A percentile compares a stretch with the other conserved stretches of the same genome.
phyloP scores from a whole-genome alignment of 306 rosid genomes.

The Trichosanthes cucumerina region DNA sequence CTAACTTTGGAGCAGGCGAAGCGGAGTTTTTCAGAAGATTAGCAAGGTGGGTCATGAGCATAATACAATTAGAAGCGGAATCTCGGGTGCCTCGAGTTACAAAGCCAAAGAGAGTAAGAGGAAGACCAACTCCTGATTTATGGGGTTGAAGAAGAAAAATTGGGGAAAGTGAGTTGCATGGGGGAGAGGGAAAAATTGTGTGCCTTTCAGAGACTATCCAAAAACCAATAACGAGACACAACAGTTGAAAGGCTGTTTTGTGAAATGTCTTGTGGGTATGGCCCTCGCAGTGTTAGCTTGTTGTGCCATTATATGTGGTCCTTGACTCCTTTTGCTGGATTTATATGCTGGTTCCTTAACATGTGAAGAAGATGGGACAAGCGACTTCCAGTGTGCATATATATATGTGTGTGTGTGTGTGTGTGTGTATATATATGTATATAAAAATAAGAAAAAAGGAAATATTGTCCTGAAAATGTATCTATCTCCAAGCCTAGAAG shows the following conservation, averaged over 20 bases:
- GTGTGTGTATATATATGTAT: background rate
- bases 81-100: background rate
- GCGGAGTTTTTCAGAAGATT: background rate
- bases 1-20: background rate
- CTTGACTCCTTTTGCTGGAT: conserved; percentile 14
- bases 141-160: background rate
- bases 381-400: conserved; percentile 4
- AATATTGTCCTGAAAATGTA: background rate
- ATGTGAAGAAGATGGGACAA: conserved; percentile 31
- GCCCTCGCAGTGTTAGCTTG: conserved; percentile 11
- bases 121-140: background rate
- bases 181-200: background rate
- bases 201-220: conserved; percentile 20
- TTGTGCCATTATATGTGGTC: conserved; percentile 8
- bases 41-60: background rate
- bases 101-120: background rate
- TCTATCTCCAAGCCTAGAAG: background rate
- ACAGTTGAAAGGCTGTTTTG: conserved; percentile 18
- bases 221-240: conserved; percentile 13
- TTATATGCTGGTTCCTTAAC: conserved; percentile 12
- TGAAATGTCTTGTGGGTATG: conserved; percentile 21
- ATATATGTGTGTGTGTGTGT: too few relatives aligned
- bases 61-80: background rate
- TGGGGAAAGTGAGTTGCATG: background rate
- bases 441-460: background rate